Percentiles rank a stretch among this genome's conserved stretches.
These are phyloP conservation scores for Hymenoscyphus infarciens DNA, from an alignment of 2,329 filamentous ascomycete species.

Conservation along the genomic window DNA sequence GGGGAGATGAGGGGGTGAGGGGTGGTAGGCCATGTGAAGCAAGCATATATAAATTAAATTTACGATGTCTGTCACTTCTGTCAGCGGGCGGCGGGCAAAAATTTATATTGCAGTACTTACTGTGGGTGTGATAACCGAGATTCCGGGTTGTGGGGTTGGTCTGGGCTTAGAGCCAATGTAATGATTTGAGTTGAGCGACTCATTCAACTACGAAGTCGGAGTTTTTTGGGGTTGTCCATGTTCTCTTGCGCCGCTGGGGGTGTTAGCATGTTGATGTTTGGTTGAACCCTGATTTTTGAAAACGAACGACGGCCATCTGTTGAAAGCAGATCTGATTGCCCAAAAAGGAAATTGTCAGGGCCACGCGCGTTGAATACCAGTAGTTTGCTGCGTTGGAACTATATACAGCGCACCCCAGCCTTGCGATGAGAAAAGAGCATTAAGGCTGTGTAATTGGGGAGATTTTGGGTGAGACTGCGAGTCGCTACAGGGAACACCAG, in stretches of 20 bases:
- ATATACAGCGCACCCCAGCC: not conserved
- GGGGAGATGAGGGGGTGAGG: slow-evolving; percentile 3
- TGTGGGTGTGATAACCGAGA: not conserved
- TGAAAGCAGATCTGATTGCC: not conserved
- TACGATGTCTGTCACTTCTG: not conserved
- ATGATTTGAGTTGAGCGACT: too few species aligned
- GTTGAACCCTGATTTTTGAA: too few species aligned
- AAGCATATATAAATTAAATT: slow-evolving; percentile 7
- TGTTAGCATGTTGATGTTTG: too few species aligned
- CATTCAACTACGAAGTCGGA: too few species aligned
- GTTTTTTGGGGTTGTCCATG: too few species aligned
- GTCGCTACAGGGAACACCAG: not conserved
- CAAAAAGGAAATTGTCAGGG: not conserved
- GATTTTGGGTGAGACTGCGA: not conserved
- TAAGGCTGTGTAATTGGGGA: not conserved
- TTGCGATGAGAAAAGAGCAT: not conserved
- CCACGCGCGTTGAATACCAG: not conserved
- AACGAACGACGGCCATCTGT: too few species aligned
- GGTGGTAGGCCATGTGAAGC: not conserved
- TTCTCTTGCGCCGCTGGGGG: too few species aligned
- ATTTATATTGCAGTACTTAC: not conserved
- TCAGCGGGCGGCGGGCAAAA: not conserved
- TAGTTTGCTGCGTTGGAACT: not conserved
- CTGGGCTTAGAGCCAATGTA: not conserved
- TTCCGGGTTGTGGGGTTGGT: not conserved